Base-by-base conservation (phyloP, 2,329 filamentous ascomycete genomes). In the Cercospora berteroae region DNA sequence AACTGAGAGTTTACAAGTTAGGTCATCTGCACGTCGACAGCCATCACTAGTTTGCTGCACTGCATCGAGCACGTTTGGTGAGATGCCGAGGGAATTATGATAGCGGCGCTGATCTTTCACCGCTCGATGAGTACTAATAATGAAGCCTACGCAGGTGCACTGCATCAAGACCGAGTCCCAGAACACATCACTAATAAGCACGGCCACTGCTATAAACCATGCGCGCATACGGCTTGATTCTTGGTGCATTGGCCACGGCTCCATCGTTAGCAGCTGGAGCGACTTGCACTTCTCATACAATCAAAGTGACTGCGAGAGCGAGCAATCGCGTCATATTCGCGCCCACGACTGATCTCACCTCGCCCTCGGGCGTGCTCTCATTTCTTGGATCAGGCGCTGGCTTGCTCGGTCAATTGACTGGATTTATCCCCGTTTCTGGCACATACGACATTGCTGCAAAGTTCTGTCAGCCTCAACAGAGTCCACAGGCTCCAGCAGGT, bases 341-440 rank as follows among this genome's bases (percentile, higher is more conserved):
- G 3, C 67, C 67, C 5, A 65, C 31, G 8, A 42, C 57, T 13
- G 68, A 70, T 33, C 55, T 70, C 12, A 65, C 42, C 16, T 63
- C 66, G 4, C 42, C 65, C 8, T 70, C 68, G 9, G 68, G 68
- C 7, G 66, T 70, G 18, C 66, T 67, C 36, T 67, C 64, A 3
- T 65, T 70, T n/a, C 58, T 70, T 9, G 58, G 59, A 16, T 70
- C 68, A 8, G 68, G 68, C 13, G 68, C 65, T n/a, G 68, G 68
- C 18, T 33, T 68, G 8, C 67, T 70, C 5, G 68, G 68, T 10
- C 68, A 70, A 44, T 33, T 70, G 6, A 57, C 61, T 31, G 64
- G 64, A 9, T 57, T 64, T 10, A 33, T 68, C 1, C 66, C 68
- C 20, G 67, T 68, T 9, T 60, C 56, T 36, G 66, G 68, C 5